A percentile compares a stretch with the other conserved stretches of the same genome.
Evolutionary conservation across 2,329 filamentous ascomycete genomes (phyloP).

Genomic region (Chalaropsis thielavioides): DNA sequence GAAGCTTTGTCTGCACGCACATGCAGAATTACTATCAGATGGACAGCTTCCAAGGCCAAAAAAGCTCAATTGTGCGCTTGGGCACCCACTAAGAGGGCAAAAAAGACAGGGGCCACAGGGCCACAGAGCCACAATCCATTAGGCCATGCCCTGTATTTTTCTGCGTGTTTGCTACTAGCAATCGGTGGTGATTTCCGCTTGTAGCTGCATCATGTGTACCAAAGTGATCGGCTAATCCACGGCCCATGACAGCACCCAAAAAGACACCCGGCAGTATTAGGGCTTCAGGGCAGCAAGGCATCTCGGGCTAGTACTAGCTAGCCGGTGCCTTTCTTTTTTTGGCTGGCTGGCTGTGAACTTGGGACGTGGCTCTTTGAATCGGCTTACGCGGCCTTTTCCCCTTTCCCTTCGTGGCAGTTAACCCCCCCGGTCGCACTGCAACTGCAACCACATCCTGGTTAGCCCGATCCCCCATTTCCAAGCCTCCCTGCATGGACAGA

Average conservation of each 20-base stretch:
- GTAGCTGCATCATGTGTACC: not conserved
- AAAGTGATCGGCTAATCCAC: not conserved
- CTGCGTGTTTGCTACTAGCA: not conserved
- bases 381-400: conserved; percentile 18
- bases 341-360: not conserved
- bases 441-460: conserved; percentile 4
- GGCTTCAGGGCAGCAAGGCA: too few relatives aligned
- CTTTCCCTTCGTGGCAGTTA: conserved; percentile 3
- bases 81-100: not conserved
- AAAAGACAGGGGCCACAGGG: not conserved
- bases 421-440: not conserved
- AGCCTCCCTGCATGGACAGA: conserved; percentile 2
- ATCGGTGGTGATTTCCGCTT: not conserved
- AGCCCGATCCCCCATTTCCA: conserved; percentile 3
- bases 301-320: not conserved
- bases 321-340: not conserved
- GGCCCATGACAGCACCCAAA: not conserved
- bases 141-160: not conserved
- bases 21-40: not conserved
- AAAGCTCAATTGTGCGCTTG: not conserved
- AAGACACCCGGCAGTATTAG: too few relatives aligned
- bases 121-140: not conserved
- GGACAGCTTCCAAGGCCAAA: not conserved
- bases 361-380: not conserved
- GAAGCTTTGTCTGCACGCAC: too few relatives aligned